phyloP scores from a whole-genome alignment of 176 grass and related monocot species.

The Lolium rigidum region DNA sequence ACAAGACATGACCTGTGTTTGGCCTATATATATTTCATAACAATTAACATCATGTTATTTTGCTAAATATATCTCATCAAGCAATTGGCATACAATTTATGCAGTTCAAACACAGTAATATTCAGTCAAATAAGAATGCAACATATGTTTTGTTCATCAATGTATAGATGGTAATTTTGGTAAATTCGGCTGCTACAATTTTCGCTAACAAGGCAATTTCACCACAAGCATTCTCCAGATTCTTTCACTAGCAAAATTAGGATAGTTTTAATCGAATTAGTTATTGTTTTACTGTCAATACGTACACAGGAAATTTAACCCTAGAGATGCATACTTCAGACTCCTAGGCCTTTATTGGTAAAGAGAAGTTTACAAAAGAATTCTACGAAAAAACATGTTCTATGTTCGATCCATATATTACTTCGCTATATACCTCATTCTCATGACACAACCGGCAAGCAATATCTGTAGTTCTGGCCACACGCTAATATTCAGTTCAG shows the following conservation, averaged over 20 bases:
- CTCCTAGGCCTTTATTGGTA: neutral
- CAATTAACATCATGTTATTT: slow-evolving; percentile 1
- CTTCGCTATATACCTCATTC: neutral
- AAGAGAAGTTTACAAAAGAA: neutral
- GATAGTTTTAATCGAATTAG: neutral
- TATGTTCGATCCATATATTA: neutral
- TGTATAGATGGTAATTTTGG: neutral
- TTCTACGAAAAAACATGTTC: neutral
- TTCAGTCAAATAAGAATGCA: slow-evolving; percentile 3
- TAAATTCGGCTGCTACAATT: neutral
- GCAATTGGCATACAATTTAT: neutral
- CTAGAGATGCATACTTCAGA: neutral
- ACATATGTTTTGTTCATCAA: neutral
- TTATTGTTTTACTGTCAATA: neutral
- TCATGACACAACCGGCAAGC: neutral
- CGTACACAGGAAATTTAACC: neutral
- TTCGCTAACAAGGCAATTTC: neutral
- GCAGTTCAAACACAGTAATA: neutral
- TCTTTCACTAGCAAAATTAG: slow-evolving; percentile 4
- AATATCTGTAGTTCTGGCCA: neutral
- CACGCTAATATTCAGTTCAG: neutral
- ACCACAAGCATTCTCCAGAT: neutral
- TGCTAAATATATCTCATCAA: neutral
- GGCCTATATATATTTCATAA: neutral
- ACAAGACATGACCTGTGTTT: neutral